These are phyloP conservation scores for Debaryomyces singareniensis DNA, from an alignment of 1,139 yeast species.

Conservation along the genomic window DNA sequence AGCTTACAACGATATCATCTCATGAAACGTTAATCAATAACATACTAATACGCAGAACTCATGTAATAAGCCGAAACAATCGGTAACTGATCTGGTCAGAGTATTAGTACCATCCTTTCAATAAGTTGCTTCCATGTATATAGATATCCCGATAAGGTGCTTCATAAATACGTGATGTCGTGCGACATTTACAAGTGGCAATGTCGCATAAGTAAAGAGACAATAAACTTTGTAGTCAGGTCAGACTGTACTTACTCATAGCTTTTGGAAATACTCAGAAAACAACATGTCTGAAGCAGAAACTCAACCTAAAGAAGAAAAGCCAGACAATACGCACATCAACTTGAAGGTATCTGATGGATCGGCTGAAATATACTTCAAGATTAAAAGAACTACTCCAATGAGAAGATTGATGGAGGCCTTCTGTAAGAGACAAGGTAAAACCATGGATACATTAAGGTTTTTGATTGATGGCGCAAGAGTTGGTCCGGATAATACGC, in stretches of 20 bases:
- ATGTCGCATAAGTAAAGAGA: neutral
- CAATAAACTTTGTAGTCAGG: too few relatives aligned
- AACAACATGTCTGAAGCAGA: conserved; percentile 31
- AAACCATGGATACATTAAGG: conserved; percentile 72
- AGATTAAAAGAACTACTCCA: conserved; percentile 89
- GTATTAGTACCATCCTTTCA: too few relatives aligned
- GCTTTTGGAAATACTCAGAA: too few relatives aligned
- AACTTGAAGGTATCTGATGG: conserved; percentile 94
- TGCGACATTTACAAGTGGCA: too few relatives aligned
- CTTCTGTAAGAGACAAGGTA: conserved; percentile 96
- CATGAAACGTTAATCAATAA: too few relatives aligned
- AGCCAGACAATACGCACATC: conserved; percentile 68
- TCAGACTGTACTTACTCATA: conserved; percentile 1
- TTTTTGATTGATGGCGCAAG: conserved; percentile 93
- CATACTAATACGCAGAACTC: too few relatives aligned
- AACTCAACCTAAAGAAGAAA: conserved; percentile 47
- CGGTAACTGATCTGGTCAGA: too few relatives aligned
- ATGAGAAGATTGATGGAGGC: conserved; percentile 96
- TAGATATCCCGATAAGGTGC: too few relatives aligned
- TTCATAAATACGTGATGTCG: too few relatives aligned
- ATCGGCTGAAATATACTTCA: conserved; percentile 88
- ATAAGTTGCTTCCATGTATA: too few relatives aligned
- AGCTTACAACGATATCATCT: too few relatives aligned
- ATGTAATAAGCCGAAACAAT: too few relatives aligned
- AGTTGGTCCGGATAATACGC: conserved; percentile 82